Evolutionary conservation across 177 flowering plant genomes (phyloP), one percentile per base, ranked within the genome.

Genomic region (Vitis hybrid): DNA sequence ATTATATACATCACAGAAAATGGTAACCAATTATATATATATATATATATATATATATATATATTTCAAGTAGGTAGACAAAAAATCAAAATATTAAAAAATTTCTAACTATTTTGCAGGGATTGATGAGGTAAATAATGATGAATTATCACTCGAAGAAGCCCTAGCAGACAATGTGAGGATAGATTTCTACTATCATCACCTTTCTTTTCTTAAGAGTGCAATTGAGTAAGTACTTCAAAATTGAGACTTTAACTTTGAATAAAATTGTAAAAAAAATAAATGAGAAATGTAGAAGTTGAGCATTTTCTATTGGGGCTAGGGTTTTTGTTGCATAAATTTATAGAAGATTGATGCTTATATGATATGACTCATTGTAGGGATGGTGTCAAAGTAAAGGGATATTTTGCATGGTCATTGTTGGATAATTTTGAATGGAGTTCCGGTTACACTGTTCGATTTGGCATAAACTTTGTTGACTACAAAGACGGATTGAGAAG

Each of bases 391-490:
- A 66, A 84, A 27, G 85, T 86, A 67, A 81, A 66, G 66, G 91
- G 86, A 18, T 89, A 79, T 63, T 86, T 89, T 67, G 93, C 85
- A n/a, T 88, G 90, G 90, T 83, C 89, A 52, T 70, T 88, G 64
- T 20, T 87, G 56, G 91, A 90, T 73, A 88, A 86, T 67, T 90
- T 83, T n/a, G 92, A 88, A 67, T 89, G 93, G 91, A 10, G 2
- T 7, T 35, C 59, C 11, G 93, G 93, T 12, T 86, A 83, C 63
- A 73, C 84, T 0, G 70, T 83, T 10, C 76, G 90, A 11, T 89
- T 88, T 69, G 93, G 93, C 1, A 58, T 86, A 4, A 58, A 77
- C 63, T 85, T 66, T 59, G 87, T 88, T 0, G 92, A 88, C 41
- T 86, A 81, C 71, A 72, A 83, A 46, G 65, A 85, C 63, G 82